phyloP scores from a whole-genome alignment of 352 stramenopile species.

The Phytopythium oedochilum region DNA sequence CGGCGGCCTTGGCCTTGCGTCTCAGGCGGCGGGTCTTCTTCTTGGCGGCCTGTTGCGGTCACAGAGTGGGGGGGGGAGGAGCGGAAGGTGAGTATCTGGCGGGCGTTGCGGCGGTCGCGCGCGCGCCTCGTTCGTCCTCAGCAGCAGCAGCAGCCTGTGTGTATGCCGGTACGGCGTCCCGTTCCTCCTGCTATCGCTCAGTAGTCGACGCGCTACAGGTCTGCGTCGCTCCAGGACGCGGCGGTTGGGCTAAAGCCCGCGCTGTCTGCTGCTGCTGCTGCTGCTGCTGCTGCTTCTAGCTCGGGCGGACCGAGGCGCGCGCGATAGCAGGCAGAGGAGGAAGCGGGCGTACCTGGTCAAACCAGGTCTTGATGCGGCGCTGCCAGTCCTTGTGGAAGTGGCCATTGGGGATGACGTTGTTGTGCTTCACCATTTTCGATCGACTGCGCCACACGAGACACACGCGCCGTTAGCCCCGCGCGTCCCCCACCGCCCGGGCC shows the following conservation, averaged over 20 bases:
- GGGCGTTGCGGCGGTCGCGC: not conserved
- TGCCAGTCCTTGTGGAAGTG: constrained; percentile 99
- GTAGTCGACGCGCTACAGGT: not conserved
- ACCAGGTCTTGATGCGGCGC: constrained; percentile 95
- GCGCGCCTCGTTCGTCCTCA: not conserved
- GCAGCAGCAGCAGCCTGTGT: not conserved
- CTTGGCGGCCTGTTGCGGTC: constrained; percentile 91
- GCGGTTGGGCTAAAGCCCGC: not conserved
- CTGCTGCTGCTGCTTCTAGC: not conserved
- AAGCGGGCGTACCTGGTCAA: constrained; percentile 85
- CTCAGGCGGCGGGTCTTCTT: constrained; percentile 94
- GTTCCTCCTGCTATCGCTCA: too few relatives aligned
- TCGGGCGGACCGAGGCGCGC: not conserved
- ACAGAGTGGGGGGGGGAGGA: not conserved
- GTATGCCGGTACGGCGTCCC: too few relatives aligned
- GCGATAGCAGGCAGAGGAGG: not conserved
- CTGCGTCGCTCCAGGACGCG: not conserved
- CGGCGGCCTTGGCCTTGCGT: constrained; percentile 97
- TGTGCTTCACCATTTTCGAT: constrained; percentile 98
- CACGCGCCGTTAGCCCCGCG: constrained; percentile 1
- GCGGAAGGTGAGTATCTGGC: not conserved
- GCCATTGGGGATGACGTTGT: constrained; percentile 99
- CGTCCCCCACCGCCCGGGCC: not conserved
- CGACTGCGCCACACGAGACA: constrained; percentile 23
- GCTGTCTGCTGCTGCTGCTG: not conserved